These are phyloP conservation scores for Pisolithus thermaeus DNA, from an alignment of 1,284 basidiomycete species.

Conservation along the genomic window DNA sequence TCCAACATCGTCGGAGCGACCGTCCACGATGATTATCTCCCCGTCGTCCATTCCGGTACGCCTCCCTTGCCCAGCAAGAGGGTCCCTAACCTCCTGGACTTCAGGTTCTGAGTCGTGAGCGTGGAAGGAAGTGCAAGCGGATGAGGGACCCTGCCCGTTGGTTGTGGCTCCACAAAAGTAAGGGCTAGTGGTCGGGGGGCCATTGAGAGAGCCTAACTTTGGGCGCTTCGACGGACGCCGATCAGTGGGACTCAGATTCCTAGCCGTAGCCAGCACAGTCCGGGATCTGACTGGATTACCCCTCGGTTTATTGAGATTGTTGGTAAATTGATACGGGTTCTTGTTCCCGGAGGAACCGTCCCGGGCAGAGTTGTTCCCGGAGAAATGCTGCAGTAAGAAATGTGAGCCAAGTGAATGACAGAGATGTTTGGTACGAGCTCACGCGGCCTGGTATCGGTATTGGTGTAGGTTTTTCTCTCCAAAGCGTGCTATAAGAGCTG, in stretches of 20 bases:
- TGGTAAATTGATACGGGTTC: slow-evolving; percentile 19
- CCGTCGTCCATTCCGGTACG: slow-evolving; percentile 8
- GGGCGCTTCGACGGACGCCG: slow-evolving; percentile 18
- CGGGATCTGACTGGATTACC: slow-evolving; percentile 23
- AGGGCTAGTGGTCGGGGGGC: neutral
- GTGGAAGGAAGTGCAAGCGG: neutral
- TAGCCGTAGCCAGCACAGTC: slow-evolving; percentile 18
- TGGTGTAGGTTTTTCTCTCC: slow-evolving; percentile 19
- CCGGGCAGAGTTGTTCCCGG: slow-evolving; percentile 1
- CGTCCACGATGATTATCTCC: slow-evolving; percentile 17
- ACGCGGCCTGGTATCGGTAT: slow-evolving; percentile 19
- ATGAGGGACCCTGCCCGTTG: slow-evolving; percentile 7
- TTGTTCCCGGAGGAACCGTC: slow-evolving; percentile 2
- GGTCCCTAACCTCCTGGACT: slow-evolving; percentile 15
- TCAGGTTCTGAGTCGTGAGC: slow-evolving; percentile 15
- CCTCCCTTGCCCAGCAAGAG: neutral
- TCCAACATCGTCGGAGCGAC: slow-evolving; percentile 21
- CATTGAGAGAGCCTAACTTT: slow-evolving; percentile 7
- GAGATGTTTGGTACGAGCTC: slow-evolving; percentile 7
- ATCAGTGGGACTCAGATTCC: neutral
- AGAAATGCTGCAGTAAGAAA: slow-evolving; percentile 8
- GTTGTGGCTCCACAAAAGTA: neutral
- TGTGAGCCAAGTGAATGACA: slow-evolving; percentile 7
- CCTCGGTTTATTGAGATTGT: neutral
- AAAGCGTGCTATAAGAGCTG: slow-evolving; percentile 1